These are phyloP conservation scores for Fragaria nilgerrensis DNA, from an alignment of 306 rosid species.

Conservation along the genomic window DNA sequence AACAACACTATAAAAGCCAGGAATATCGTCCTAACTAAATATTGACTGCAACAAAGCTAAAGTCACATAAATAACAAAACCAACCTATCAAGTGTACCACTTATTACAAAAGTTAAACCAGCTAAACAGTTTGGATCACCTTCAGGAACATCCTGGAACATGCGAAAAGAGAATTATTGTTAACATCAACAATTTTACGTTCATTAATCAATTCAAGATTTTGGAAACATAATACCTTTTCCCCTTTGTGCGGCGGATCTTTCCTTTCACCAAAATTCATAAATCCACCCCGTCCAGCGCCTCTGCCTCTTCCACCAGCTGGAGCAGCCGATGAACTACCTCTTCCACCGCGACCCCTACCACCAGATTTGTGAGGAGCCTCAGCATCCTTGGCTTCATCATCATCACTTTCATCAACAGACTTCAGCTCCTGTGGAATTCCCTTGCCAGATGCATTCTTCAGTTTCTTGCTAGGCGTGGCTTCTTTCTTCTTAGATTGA, in stretches of 20 bases:
- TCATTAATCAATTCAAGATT: slow-evolving; percentile 18
- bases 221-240: slow-evolving; percentile 54
- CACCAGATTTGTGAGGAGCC: slow-evolving; percentile 53
- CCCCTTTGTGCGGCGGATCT: slow-evolving; percentile 97
- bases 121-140: slow-evolving; percentile 84
- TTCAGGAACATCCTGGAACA: slow-evolving; percentile 88
- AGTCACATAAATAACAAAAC: not conserved
- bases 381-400: slow-evolving; percentile 39
- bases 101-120: slow-evolving; percentile 87
- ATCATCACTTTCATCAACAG: slow-evolving; percentile 54
- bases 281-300: slow-evolving; percentile 88
- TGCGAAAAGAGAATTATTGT: slow-evolving; percentile 25
- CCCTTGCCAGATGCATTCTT: slow-evolving; percentile 73
- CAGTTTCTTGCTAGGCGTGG: slow-evolving; percentile 64
- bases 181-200: slow-evolving; percentile 19
- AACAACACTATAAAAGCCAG: not conserved
- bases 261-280: slow-evolving; percentile 95
- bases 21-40: not conserved
- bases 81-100: slow-evolving; percentile 98
- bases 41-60: not conserved
- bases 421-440: slow-evolving; percentile 40
- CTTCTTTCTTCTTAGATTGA: slow-evolving; percentile 41
- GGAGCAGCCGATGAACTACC: slow-evolving; percentile 57
- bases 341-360: slow-evolving; percentile 85
- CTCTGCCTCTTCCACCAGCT: slow-evolving; percentile 85